A percentile compares a stretch with the other conserved stretches of the same genome.
phyloP scores from a whole-genome alignment of 805 yeast genomes.

The Helenozyma baotianmanensis region DNA sequence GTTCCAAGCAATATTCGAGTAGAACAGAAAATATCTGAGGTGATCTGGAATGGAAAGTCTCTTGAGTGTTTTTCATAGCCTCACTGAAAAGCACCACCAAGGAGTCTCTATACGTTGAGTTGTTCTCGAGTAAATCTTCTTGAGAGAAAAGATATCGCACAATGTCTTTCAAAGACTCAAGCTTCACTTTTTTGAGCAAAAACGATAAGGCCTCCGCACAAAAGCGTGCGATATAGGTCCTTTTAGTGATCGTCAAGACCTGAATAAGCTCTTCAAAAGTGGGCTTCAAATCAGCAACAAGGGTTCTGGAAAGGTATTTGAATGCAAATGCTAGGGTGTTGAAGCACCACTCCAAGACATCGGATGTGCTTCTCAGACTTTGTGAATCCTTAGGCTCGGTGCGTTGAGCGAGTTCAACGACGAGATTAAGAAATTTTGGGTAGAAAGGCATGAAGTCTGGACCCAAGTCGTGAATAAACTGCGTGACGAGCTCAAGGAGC shows the following conservation, averaged over 20 bases:
- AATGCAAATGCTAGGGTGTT: slow-evolving; percentile 82
- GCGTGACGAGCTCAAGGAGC: slow-evolving; percentile 68
- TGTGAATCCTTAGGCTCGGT: slow-evolving; percentile 45
- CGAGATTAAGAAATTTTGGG: slow-evolving; percentile 43
- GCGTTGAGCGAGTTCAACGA: slow-evolving; percentile 43
- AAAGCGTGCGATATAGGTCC: slow-evolving; percentile 69
- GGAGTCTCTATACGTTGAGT: slow-evolving; percentile 51
- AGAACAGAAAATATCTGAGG: slow-evolving; percentile 43
- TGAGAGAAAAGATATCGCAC: slow-evolving; percentile 40
- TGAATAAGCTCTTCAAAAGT: slow-evolving; percentile 68
- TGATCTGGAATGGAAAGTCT: slow-evolving; percentile 72
- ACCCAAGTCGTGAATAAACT: slow-evolving; percentile 88
- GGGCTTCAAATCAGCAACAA: slow-evolving; percentile 60
- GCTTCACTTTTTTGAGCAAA: slow-evolving; percentile 63
- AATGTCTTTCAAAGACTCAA: slow-evolving; percentile 42
- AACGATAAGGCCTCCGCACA: slow-evolving; percentile 90
- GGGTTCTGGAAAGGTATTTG: slow-evolving; percentile 70
- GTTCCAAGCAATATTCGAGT: slow-evolving; percentile 27
- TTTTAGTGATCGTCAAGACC: slow-evolving; percentile 51
- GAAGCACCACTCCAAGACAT: slow-evolving; percentile 76
- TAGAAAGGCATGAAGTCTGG: slow-evolving; percentile 81
- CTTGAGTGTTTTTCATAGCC: slow-evolving; percentile 67
- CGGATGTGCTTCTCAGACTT: slow-evolving; percentile 50
- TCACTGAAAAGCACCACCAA: slow-evolving; percentile 63
- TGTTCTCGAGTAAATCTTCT: slow-evolving; percentile 26